These are phyloP conservation scores for Fusarium nelsonii DNA, from an alignment of 2,329 filamentous ascomycete genomes.

Conservation along the genomic window DNA sequence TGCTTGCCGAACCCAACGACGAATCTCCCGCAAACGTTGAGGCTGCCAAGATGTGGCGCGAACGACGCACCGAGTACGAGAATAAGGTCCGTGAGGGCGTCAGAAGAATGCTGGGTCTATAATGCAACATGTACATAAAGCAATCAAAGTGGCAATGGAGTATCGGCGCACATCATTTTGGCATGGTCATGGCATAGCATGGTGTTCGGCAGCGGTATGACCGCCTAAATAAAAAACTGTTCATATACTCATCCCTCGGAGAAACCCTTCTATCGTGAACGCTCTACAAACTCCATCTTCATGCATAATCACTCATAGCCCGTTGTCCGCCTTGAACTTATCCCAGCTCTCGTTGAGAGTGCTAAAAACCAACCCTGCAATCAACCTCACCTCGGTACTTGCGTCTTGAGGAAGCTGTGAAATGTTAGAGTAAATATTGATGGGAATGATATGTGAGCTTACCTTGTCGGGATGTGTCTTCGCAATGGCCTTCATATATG, in stretches of 20 bases:
- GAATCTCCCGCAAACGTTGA: slow-evolving; percentile 97
- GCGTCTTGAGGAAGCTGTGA: slow-evolving; percentile 72
- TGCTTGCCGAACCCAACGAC: slow-evolving; percentile 96
- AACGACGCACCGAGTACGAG: slow-evolving; percentile 86
- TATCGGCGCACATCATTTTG: slow-evolving; percentile 42
- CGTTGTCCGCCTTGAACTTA: slow-evolving; percentile 78
- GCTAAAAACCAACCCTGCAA: slow-evolving; percentile 74
- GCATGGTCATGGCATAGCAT: slow-evolving; percentile 44
- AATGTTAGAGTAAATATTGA: slow-evolving; percentile 20
- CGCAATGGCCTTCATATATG: slow-evolving; percentile 99
- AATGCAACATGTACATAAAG: slow-evolving; percentile 30
- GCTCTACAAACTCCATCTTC: slow-evolving; percentile 46
- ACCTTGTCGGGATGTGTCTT: slow-evolving; percentile 99
- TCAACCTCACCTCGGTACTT: slow-evolving; percentile 73
- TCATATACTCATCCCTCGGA: slow-evolving; percentile 42
- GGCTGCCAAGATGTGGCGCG: slow-evolving; percentile 96
- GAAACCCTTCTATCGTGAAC: slow-evolving; percentile 42
- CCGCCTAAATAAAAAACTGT: slow-evolving; percentile 39
- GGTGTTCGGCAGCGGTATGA: slow-evolving; percentile 44
- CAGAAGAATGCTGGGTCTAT: slow-evolving; percentile 80
- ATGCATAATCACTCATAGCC: slow-evolving; percentile 59
- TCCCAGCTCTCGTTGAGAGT: slow-evolving; percentile 80
- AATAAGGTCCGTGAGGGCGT: slow-evolving; percentile 86
- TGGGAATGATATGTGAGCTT: slow-evolving; percentile 49
- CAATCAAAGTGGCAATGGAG: slow-evolving; percentile 27